phyloP scores from a whole-genome alignment of 805 yeast species.

The Wickerhamiella galacta region DNA sequence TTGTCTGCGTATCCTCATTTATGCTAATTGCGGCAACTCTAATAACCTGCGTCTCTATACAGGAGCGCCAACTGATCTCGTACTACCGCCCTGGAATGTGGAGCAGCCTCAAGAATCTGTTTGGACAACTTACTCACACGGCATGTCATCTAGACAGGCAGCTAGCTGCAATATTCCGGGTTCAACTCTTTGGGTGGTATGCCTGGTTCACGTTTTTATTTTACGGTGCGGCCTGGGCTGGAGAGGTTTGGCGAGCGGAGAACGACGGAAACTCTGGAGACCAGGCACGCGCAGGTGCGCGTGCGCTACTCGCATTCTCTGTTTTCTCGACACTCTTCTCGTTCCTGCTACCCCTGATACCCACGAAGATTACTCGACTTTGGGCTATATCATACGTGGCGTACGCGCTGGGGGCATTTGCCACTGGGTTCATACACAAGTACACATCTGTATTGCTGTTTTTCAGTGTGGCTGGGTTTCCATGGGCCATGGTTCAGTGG shows the following conservation, averaged over 20 bases:
- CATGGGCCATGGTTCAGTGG: constrained; percentile 56
- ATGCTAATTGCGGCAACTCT: constrained; percentile 28
- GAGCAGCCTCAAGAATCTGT: background rate
- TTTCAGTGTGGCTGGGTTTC: constrained; percentile 38
- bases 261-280: constrained; percentile 20
- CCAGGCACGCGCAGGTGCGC: constrained; percentile 21
- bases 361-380: constrained; percentile 13
- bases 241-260: constrained; percentile 35
- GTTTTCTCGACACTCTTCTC: constrained; percentile 16
- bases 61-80: constrained; percentile 34
- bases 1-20: constrained; percentile 28
- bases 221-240: constrained; percentile 49
- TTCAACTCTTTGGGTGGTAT: constrained; percentile 51
- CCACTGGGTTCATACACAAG: constrained; percentile 30
- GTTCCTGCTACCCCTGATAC: constrained; percentile 8
- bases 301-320: constrained; percentile 22
- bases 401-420: constrained; percentile 32
- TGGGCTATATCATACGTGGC: constrained; percentile 38
- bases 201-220: constrained; percentile 52
- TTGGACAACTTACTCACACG: constrained; percentile 5
- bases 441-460: constrained; percentile 30
- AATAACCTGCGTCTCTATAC: constrained; percentile 26
- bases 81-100: constrained; percentile 18
- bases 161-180: constrained; percentile 33
- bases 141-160: constrained; percentile 29